Evolutionary conservation across 306 rosid genomes (phyloP).

Genomic region (Quercus mongolica): DNA sequence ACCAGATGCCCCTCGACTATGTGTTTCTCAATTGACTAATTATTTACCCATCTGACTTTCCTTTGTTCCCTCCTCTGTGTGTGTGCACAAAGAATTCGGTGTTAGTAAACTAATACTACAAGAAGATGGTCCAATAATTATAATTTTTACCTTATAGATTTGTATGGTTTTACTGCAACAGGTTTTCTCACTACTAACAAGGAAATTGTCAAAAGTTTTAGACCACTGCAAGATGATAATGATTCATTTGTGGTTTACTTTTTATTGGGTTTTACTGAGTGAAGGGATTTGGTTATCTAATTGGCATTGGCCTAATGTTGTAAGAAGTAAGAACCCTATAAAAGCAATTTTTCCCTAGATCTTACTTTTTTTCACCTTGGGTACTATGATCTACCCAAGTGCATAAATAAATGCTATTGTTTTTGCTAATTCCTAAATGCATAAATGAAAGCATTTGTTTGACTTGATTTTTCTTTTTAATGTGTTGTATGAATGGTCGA

Average conservation of each 20-base stretch:
- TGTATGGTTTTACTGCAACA: background rate
- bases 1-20: conserved; percentile 67
- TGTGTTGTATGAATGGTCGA: no score
- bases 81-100: background rate
- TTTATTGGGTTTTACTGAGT: background rate
- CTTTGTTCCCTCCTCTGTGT: background rate
- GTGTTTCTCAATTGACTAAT: conserved; percentile 26
- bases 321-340: background rate
- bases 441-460: no score
- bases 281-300: conserved; percentile 5
- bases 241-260: background rate
- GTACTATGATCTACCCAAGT: no score
- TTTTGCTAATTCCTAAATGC: no score
- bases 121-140: background rate
- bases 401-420: no score
- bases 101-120: background rate
- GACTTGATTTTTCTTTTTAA: no score
- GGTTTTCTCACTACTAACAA: background rate
- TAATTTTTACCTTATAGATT: background rate
- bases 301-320: no score
- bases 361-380: no score
- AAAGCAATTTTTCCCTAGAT: background rate
- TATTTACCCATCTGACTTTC: background rate
- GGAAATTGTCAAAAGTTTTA: background rate
- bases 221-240: no score